These are phyloP conservation scores for Ceratobasidium sp. DNA, from an alignment of 1,284 basidiomycete species.

Conservation along the genomic window DNA sequence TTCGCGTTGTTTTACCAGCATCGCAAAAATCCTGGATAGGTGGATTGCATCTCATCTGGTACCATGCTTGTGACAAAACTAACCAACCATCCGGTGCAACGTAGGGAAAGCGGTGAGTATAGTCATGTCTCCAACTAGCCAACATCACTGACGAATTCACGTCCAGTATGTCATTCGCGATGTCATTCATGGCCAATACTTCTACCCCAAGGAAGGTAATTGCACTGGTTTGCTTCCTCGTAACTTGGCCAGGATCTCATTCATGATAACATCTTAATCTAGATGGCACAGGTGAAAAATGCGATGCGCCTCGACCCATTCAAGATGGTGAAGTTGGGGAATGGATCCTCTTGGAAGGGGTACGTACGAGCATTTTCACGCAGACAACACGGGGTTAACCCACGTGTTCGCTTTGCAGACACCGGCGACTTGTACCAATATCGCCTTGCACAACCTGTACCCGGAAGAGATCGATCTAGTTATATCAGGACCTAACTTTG, in stretches of 20 bases:
- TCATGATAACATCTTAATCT: not conserved
- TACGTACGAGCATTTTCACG: slow-evolving; percentile 57
- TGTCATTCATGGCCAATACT: slow-evolving; percentile 70
- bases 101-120: slow-evolving; percentile 34
- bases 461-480: slow-evolving; percentile 85
- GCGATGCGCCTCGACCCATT: slow-evolving; percentile 71
- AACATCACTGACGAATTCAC: not conserved
- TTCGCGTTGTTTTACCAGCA: slow-evolving; percentile 89
- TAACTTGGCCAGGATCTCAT: not conserved
- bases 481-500: slow-evolving; percentile 58
- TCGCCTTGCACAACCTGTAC: slow-evolving; percentile 89
- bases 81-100: not conserved
- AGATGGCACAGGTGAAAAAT: slow-evolving; percentile 81
- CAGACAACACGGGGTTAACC: not conserved
- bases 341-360: slow-evolving; percentile 90
- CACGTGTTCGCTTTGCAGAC: slow-evolving; percentile 64
- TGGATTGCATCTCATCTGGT: slow-evolving; percentile 51
- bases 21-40: slow-evolving; percentile 94
- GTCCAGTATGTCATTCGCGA: slow-evolving; percentile 30
- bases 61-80: not conserved
- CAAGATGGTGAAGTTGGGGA: slow-evolving; percentile 82
- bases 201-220: slow-evolving; percentile 73
- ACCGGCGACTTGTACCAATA: slow-evolving; percentile 90
- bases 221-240: not conserved
- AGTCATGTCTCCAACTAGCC: not conserved